Evolutionary conservation across 164 flowering plant genomes (phyloP).

Genomic region (Cinnamomum micranthum): DNA sequence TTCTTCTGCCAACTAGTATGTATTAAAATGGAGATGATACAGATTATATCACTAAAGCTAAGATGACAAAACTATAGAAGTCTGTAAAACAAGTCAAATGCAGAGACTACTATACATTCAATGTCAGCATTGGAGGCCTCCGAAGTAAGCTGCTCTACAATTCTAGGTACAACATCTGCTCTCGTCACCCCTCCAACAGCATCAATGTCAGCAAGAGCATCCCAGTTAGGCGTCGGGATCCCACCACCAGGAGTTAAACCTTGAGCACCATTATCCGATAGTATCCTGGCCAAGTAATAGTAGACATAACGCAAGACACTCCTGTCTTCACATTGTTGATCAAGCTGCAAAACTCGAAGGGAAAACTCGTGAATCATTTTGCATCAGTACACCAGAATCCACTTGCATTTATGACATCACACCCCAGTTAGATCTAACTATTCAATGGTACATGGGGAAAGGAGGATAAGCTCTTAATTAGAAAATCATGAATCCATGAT

Average conservation of each 20-base stretch:
- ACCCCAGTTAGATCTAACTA: neutral
- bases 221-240: conserved; percentile 99
- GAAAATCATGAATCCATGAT: neutral
- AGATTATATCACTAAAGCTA: too few relatives aligned
- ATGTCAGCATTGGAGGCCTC: conserved; percentile 72
- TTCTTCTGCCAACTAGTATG: too few relatives aligned
- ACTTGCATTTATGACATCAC: neutral
- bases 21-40: too few relatives aligned
- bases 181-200: conserved; percentile 97
- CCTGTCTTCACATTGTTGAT: conserved; percentile 94
- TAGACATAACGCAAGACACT: conserved; percentile 87
- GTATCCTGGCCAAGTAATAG: conserved; percentile 90
- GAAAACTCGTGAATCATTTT: neutral
- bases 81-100: neutral
- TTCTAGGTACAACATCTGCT: conserved; percentile 98
- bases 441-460: too few relatives aligned
- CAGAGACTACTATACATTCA: conserved; percentile 51
- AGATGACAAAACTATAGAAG: too few relatives aligned
- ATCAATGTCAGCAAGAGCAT: conserved; percentile 97
- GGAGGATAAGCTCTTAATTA: neutral
- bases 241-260: conserved; percentile 92
- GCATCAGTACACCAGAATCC: neutral
- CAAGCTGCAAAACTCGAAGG: conserved; percentile 51
- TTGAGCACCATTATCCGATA: conserved; percentile 84
- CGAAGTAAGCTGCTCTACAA: conserved; percentile 65